Evolutionary conservation across 129 eudicot species (phyloP), one percentile per base, ranked within the genome.

Genomic region (Glebionis coronaria): DNA sequence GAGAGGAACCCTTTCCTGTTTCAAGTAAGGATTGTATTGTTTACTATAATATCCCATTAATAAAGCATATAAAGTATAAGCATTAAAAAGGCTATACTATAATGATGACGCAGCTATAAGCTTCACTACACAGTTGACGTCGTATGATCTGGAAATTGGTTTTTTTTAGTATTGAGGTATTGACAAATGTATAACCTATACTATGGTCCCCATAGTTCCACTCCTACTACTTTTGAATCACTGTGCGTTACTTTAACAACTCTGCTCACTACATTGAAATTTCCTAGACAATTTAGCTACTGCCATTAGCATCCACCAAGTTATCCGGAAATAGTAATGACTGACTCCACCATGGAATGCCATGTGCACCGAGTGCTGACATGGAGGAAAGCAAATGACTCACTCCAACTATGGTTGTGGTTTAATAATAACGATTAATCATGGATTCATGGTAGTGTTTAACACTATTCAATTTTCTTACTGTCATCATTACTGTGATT

Each of bases 1-100:
- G 93, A 80, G 42, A 88, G 86, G 70, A 93, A 88, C 46, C 87
- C 99, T 70, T 89, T 93, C 88, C 99, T 93, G 95, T 62, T 64
- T 73, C 61, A 70, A 49, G 61, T 66, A 64, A 59, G 29, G 38
- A 8, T 27, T 28, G 5, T 0, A 25, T 35, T 27, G 4, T 11
- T 27, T 53, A 35, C 9, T 35, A 6, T 57, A 11, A 57, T 18
- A 57, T 57, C 29, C 19, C 19, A 56, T 5, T 38, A 57, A 57
- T 9, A 1, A 56, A 5, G 11, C 21, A 56, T 3, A 12, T 12
- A 20, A 3, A 23, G 7, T 23, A 28, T 56, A 44, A 2, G 18
- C 64, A 5, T 1, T 25, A 5, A 53, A 53, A 53, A 15, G 27
- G 57, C 57, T 52, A 52, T 52, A 52, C 57, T n/a, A 7, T 14